phyloP scores from a whole-genome alignment of 257 asterid species.

The Misopates orontium region DNA sequence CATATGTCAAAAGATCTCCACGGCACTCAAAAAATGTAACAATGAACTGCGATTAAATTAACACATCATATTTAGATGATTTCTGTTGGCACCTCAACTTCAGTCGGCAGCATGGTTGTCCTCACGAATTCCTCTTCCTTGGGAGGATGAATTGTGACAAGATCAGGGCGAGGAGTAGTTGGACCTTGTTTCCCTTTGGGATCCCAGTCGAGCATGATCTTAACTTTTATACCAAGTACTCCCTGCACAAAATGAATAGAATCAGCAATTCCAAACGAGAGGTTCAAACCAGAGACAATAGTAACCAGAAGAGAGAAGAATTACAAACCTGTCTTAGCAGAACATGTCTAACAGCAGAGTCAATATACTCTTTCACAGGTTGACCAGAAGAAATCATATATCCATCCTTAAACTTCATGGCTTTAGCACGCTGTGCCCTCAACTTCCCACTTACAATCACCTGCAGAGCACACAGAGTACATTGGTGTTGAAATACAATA shows the following conservation, averaged over 20 bases:
- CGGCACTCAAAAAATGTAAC: background rate
- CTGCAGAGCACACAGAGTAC: background rate
- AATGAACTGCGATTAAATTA: background rate
- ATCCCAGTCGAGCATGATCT: constrained; percentile 73
- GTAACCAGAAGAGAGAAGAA: background rate
- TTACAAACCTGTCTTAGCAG: constrained; percentile 30
- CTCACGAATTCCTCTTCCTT: constrained; percentile 48
- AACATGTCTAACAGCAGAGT: constrained; percentile 32
- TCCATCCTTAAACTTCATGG: constrained; percentile 57
- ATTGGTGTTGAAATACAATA: background rate
- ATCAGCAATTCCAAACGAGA: background rate
- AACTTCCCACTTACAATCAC: constrained; percentile 35
- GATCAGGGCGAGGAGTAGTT: constrained; percentile 57
- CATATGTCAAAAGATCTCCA: background rate
- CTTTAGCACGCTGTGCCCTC: constrained; percentile 31
- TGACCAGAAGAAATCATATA: constrained; percentile 49
- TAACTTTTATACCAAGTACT: constrained; percentile 67
- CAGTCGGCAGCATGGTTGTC: constrained; percentile 1
- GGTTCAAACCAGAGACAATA: background rate
- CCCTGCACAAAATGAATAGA: constrained; percentile 34
- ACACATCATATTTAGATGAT: background rate
- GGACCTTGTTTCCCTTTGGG: constrained; percentile 64
- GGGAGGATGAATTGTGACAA: constrained; percentile 62
- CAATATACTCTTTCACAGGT: constrained; percentile 32
- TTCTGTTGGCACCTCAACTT: constrained; percentile 6